Percentiles rank a stretch among this genome's conserved stretches.
These are phyloP conservation scores for Pseudonectria buxi DNA, from an alignment of 2,329 filamentous ascomycete species.

Conservation along the genomic window DNA sequence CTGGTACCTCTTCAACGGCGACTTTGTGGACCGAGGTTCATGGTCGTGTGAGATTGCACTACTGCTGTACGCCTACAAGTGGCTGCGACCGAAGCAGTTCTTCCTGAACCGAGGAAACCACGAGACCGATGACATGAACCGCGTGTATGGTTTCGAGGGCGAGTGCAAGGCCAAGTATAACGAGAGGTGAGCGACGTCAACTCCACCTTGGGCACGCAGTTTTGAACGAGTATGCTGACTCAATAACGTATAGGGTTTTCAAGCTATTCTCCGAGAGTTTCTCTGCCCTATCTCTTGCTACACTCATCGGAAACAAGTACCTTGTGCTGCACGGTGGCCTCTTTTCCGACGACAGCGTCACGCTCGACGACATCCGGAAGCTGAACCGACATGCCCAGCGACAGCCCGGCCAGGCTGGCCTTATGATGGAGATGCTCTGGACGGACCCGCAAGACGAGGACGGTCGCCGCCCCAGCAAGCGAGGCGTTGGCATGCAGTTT, in stretches of 20 bases:
- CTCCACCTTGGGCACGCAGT: not conserved
- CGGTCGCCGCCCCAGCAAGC: constrained; percentile 89
- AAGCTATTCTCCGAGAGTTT: constrained; percentile 98
- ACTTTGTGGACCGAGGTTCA: constrained; percentile 95
- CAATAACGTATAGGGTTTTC: constrained; percentile 56
- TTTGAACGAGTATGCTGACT: constrained; percentile 4
- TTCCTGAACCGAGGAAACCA: constrained; percentile 98
- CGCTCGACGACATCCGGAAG: constrained; percentile 88
- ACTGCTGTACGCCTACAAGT: constrained; percentile 93
- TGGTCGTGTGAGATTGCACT: constrained; percentile 98
- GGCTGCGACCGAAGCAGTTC: constrained; percentile 79
- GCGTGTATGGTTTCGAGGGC: constrained; percentile 95
- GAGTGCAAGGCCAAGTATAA: constrained; percentile 98
- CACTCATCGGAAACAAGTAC: constrained; percentile 83
- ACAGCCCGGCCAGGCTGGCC: constrained; percentile 83
- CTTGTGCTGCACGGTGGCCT: constrained; percentile 90
- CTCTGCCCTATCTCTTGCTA: constrained; percentile 86
- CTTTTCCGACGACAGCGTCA: constrained; percentile 91
- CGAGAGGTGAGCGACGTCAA: constrained; percentile 51
- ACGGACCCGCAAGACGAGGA: constrained; percentile 85
- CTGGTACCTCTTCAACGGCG: constrained; percentile 95
- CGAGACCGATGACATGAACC: constrained; percentile 99
- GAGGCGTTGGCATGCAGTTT: constrained; percentile 93
- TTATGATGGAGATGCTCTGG: constrained; percentile 99
- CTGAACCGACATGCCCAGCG: constrained; percentile 84